A percentile compares a stretch with the other conserved stretches of the same genome.
Conservation (phyloP, 495 filamentous ascomycete species). For the Parathielavia appendiculata region DNA sequence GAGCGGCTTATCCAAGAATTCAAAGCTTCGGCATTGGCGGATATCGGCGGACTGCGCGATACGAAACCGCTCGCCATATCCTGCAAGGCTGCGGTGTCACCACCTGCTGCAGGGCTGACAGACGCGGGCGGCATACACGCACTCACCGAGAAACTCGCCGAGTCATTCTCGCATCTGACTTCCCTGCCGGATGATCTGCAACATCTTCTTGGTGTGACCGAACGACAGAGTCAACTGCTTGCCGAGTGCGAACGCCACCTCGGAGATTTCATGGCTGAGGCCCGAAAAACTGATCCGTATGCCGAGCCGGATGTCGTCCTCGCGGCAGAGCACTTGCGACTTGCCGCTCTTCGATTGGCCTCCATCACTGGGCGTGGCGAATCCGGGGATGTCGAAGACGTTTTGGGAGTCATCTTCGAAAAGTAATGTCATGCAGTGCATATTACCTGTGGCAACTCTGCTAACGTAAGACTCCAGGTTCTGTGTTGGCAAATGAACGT, state of each 20-base stretch:
- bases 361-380: conserved; percentile 85
- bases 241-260: conserved; percentile 64
- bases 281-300: conserved; percentile 19
- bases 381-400: conserved; percentile 90
- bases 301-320: conserved; percentile 65
- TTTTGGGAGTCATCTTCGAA: conserved; percentile 95
- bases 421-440: conserved; percentile 51
- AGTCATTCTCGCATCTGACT: conserved; percentile 70
- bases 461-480: conserved; percentile 23
- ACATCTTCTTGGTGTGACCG: conserved; percentile 83
- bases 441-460: background rate
- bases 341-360: conserved; percentile 72
- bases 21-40: conserved; percentile 29
- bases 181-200: conserved; percentile 55
- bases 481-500: conserved; percentile 31
- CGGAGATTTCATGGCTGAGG: conserved; percentile 58
- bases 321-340: conserved; percentile 84
- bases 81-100: conserved; percentile 46
- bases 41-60: conserved; percentile 26
- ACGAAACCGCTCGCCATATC: conserved; percentile 54
- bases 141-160: conserved; percentile 61
- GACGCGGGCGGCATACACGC: conserved; percentile 63
- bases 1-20: conserved; percentile 30
- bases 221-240: conserved; percentile 80
- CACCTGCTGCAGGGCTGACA: conserved; percentile 25